A percentile compares a stretch with the other conserved stretches of the same genome.
phyloP scores from a whole-genome alignment of 176 grass and related monocot species.

The Hordeum marinum region DNA sequence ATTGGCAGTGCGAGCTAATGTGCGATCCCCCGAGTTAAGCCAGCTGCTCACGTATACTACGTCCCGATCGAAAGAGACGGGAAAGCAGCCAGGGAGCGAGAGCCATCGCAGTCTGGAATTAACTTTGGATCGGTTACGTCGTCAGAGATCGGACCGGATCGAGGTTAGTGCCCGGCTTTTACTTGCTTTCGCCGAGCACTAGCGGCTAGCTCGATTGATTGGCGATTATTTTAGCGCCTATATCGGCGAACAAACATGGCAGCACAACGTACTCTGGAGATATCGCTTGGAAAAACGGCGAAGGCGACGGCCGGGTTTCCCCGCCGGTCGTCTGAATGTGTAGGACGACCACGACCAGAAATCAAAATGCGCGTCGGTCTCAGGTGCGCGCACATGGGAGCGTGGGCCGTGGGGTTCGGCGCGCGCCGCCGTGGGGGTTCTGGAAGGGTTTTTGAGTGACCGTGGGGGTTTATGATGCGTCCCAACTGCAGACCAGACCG shows the following conservation, averaged over 20 bases:
- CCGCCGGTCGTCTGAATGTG: background rate
- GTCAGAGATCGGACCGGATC: background rate
- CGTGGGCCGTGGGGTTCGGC: background rate
- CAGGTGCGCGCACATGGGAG: background rate
- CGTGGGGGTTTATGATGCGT: background rate
- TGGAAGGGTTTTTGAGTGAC: background rate
- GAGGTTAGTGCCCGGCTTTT: background rate
- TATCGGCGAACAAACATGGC: background rate
- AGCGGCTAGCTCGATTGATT: conserved; percentile 38
- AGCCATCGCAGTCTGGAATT: background rate
- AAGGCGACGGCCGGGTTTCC: background rate
- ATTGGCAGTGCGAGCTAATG: too few relatives aligned
- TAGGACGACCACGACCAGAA: background rate
- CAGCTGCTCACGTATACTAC: background rate
- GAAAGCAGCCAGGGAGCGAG: background rate
- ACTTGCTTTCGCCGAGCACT: conserved; percentile 9
- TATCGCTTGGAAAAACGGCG: background rate
- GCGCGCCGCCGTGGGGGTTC: background rate
- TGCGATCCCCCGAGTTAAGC: background rate
- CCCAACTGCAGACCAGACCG: background rate
- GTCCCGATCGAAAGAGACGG: background rate
- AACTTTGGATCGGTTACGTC: conserved; percentile 8
- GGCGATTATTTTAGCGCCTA: conserved; percentile 38
- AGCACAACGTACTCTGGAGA: background rate
- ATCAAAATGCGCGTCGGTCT: background rate